Evolutionary conservation across 2,329 filamentous ascomycete species (phyloP).

Genomic region (Colletotrichum paranaense): DNA sequence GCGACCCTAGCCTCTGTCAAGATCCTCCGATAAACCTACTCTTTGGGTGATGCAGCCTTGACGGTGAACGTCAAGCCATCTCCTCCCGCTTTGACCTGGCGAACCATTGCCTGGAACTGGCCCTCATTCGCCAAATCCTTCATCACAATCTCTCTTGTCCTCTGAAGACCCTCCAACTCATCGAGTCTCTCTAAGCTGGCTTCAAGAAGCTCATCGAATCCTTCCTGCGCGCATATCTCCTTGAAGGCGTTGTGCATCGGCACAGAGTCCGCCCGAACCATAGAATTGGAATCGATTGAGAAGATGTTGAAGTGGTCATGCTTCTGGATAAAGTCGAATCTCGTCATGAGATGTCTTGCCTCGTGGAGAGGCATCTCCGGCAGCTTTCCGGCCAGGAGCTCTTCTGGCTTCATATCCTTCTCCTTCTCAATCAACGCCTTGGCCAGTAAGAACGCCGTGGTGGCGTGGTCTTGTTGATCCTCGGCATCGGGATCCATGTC

Average conservation of each 20-base stretch:
- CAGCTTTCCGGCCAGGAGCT: slow-evolving; percentile 52
- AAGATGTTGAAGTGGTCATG: slow-evolving; percentile 70
- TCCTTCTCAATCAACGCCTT: slow-evolving; percentile 64
- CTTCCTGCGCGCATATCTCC: slow-evolving; percentile 59
- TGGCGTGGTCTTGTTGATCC: slow-evolving; percentile 69
- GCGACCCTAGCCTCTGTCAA: neutral
- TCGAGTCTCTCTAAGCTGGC: slow-evolving; percentile 64
- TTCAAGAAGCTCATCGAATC: slow-evolving; percentile 64
- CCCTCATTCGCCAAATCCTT: slow-evolving; percentile 50
- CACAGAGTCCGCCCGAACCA: slow-evolving; percentile 66
- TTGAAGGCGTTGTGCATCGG: slow-evolving; percentile 70
- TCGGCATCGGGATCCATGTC: slow-evolving; percentile 78
- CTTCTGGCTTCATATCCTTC: slow-evolving; percentile 43
- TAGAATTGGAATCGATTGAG: slow-evolving; percentile 65
- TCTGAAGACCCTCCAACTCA: slow-evolving; percentile 63
- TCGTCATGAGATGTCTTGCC: slow-evolving; percentile 65
- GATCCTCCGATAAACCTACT: neutral
- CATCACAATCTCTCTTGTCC: slow-evolving; percentile 66
- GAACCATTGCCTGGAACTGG: slow-evolving; percentile 1
- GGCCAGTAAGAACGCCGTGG: slow-evolving; percentile 69
- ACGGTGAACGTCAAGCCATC: neutral
- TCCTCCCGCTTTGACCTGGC: neutral
- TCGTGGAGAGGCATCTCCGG: slow-evolving; percentile 62
- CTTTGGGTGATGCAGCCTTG: neutral
- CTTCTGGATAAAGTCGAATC: slow-evolving; percentile 66